These are phyloP conservation scores for Agrostemma githago DNA, from an alignment of 148 eudicot genomes.

Conservation along the genomic window DNA sequence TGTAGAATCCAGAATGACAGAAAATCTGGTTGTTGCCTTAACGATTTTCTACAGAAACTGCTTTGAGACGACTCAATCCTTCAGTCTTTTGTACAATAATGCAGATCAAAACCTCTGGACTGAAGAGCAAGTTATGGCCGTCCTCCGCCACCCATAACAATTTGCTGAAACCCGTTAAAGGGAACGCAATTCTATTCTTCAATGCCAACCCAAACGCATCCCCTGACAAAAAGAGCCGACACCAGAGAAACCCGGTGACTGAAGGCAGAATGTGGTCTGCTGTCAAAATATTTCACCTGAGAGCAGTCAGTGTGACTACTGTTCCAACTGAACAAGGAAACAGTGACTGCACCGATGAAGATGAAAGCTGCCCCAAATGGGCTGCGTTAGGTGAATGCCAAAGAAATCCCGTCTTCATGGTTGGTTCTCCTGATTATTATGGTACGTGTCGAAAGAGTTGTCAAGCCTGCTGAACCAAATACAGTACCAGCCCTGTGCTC, in stretches of 20 bases:
- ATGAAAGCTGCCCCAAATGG: slow-evolving; percentile 79
- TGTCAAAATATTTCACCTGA: slow-evolving; percentile 52
- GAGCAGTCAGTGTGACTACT: slow-evolving; percentile 21
- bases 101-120: slow-evolving; percentile 36
- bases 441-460: slow-evolving; percentile 97
- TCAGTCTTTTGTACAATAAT: slow-evolving; percentile 1
- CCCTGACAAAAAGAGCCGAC: slow-evolving; percentile 60
- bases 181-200: slow-evolving; percentile 83
- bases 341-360: slow-evolving; percentile 74
- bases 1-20: no score
- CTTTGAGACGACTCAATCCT: not conserved
- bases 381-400: slow-evolving; percentile 82
- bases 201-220: slow-evolving; percentile 60
- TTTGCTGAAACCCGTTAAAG: slow-evolving; percentile 55
- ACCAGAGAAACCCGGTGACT: slow-evolving; percentile 58
- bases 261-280: slow-evolving; percentile 85
- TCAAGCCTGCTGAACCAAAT: slow-evolving; percentile 49
- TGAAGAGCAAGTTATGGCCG: slow-evolving; percentile 44
- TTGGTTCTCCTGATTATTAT: slow-evolving; percentile 91
- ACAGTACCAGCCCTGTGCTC: not conserved
- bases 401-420: slow-evolving; percentile 75
- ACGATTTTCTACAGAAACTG: no score
- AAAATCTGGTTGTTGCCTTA: no score
- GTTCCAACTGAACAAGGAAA: slow-evolving; percentile 21
- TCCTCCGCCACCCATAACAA: slow-evolving; percentile 34